Conservation (phyloP, 2,329 filamentous ascomycete genomes). For the Alternaria viburni region DNA sequence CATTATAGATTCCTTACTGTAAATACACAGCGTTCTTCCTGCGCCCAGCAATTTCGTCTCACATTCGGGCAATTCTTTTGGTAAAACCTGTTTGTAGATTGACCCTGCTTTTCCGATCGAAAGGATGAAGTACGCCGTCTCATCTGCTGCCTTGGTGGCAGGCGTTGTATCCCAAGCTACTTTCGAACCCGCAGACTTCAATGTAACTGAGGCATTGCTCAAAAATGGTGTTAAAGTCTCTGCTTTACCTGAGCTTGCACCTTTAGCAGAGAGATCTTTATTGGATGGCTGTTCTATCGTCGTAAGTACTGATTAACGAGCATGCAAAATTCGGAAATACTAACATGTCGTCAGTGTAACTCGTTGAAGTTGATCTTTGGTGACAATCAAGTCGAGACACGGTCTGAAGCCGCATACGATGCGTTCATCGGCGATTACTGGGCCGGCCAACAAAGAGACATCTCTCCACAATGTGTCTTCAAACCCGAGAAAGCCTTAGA, state of each 20-base stretch:
- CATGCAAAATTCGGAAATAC: too few species aligned
- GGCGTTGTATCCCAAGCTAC: neutral
- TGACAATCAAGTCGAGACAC: neutral
- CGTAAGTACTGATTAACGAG: neutral
- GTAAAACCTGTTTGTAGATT: neutral
- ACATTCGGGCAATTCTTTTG: neutral
- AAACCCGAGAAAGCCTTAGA: neutral
- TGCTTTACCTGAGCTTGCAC: slow-evolving; percentile 9
- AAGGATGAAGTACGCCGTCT: neutral
- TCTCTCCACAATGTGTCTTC: neutral
- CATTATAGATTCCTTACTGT: neutral
- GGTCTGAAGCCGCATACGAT: neutral
- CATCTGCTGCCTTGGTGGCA: neutral
- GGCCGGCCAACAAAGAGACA: neutral
- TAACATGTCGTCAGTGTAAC: neutral
- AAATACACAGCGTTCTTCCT: neutral
- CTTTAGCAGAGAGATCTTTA: neutral
- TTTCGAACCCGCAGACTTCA: slow-evolving; percentile 23
- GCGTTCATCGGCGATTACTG: neutral
- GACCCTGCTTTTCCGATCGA: neutral
- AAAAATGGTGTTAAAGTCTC: slow-evolving; percentile 24
- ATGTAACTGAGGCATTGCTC: slow-evolving; percentile 27
- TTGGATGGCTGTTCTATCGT: neutral
- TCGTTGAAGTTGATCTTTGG: neutral
- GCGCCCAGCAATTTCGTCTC: neutral